phyloP scores from a whole-genome alignment of 2,329 filamentous ascomycete species.

The Malbranchea zuffiana region DNA sequence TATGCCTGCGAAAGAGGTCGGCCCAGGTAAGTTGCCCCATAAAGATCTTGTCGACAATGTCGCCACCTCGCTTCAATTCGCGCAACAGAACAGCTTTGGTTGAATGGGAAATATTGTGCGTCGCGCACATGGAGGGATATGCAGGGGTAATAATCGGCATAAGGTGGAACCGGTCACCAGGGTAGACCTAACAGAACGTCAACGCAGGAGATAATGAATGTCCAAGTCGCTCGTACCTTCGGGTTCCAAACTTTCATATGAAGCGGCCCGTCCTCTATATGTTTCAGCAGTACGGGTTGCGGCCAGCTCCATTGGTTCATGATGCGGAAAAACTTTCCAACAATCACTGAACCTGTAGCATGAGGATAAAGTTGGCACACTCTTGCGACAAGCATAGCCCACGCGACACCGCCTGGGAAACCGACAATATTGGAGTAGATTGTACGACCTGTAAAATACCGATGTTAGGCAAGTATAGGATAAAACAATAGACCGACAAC shows the following conservation, averaged over 20 bases:
- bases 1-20: constrained; percentile 78
- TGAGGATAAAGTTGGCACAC: constrained; percentile 95
- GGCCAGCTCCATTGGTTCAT: constrained; percentile 91
- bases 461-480: neutral
- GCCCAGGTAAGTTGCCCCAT: constrained; percentile 68
- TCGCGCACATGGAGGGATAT: constrained; percentile 95
- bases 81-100: constrained; percentile 73
- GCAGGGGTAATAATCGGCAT: constrained; percentile 99
- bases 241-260: constrained; percentile 92
- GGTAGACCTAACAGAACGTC: constrained; percentile 50
- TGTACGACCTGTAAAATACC: constrained; percentile 48
- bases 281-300: constrained; percentile 79
- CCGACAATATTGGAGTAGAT: constrained; percentile 96
- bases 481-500: constrained; percentile 12
- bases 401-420: constrained; percentile 91
- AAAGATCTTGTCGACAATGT: constrained; percentile 72
- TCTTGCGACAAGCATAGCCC: constrained; percentile 93
- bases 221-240: constrained; percentile 43
- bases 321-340: constrained; percentile 89
- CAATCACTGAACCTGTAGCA: constrained; percentile 75
- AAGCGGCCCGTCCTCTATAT: constrained; percentile 69
- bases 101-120: constrained; percentile 82
- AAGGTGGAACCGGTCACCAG: constrained; percentile 69
- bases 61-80: constrained; percentile 66
- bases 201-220: neutral